These are phyloP conservation scores for Naganishia vishniacii DNA, from an alignment of 768 basidiomycete genomes.

Conservation along the genomic window DNA sequence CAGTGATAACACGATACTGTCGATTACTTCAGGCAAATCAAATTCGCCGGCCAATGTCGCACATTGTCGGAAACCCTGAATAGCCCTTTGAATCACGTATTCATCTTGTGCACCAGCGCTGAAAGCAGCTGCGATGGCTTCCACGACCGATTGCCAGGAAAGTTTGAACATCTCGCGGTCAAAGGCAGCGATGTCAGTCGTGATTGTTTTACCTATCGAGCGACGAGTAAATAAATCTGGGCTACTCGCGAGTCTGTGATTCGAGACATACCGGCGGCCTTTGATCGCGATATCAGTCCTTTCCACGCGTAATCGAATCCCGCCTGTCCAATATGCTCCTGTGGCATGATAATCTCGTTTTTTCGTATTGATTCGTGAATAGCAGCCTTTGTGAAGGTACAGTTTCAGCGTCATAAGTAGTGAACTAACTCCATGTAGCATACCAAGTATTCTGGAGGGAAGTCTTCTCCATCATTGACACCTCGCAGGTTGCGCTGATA, in stretches of 20 bases:
- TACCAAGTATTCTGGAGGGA: conserved; percentile 70
- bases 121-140: conserved; percentile 92
- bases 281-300: conserved; percentile 75
- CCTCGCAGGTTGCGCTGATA: conserved; percentile 87
- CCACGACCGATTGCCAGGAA: conserved; percentile 87
- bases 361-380: conserved; percentile 93
- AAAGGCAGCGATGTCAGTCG: conserved; percentile 71
- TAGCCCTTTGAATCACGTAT: conserved; percentile 87
- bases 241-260: not conserved
- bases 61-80: conserved; percentile 94
- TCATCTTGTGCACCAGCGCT: conserved; percentile 87
- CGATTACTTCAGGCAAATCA: conserved; percentile 87
- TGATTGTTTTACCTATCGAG: conserved; percentile 58
- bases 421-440: conserved; percentile 52
- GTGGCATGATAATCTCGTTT: conserved; percentile 92
- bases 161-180: conserved; percentile 89
- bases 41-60: conserved; percentile 87
- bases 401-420: not conserved
- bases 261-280: conserved; percentile 61
- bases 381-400: conserved; percentile 57
- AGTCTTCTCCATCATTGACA: conserved; percentile 78
- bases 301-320: conserved; percentile 99
- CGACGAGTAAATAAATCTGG: not conserved
- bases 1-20: conserved; percentile 87
- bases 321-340: conserved; percentile 91